These are phyloP conservation scores for Entamoeba moshkovskii DNA, from an alignment of 208 protist species.

Conservation along the genomic window DNA sequence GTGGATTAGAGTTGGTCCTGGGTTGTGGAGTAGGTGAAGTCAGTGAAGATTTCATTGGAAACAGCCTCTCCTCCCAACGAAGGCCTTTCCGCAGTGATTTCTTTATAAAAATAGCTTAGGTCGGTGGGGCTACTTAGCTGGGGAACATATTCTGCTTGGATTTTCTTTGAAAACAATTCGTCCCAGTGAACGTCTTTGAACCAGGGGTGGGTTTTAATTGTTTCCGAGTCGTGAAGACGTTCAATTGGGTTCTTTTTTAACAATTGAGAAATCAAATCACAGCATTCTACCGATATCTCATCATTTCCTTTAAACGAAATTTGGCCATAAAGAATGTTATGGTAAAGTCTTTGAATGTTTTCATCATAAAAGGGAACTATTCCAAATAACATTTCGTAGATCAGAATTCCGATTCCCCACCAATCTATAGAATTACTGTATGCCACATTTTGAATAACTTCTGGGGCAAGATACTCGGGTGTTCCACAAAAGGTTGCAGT, in stretches of 20 bases:
- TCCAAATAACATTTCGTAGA: conserved; percentile 59
- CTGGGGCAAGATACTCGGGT: conserved; percentile 42
- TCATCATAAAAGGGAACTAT: background rate
- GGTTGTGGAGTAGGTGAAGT: background rate
- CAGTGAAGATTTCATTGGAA: background rate
- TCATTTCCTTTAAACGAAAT: background rate
- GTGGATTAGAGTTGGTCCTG: no score
- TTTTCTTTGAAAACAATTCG: conserved; percentile 24
- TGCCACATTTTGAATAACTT: conserved; percentile 29
- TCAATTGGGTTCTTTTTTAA: background rate
- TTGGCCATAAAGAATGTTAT: background rate
- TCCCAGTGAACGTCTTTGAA: conserved; percentile 76
- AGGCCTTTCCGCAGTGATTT: background rate
- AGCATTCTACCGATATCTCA: background rate
- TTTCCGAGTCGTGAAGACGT: conserved; percentile 26
- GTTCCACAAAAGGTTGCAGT: conserved; percentile 49
- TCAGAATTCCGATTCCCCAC: conserved; percentile 63
- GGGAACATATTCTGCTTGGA: background rate
- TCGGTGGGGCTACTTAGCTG: background rate
- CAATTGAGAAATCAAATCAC: background rate
- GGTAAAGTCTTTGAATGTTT: background rate
- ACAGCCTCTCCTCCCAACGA: background rate
- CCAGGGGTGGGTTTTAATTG: conserved; percentile 79
- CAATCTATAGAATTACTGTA: conserved; percentile 68
- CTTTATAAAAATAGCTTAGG: background rate